These are phyloP conservation scores for Pythium aristosporum DNA, from an alignment of 352 stramenopile genomes.

Conservation along the genomic window DNA sequence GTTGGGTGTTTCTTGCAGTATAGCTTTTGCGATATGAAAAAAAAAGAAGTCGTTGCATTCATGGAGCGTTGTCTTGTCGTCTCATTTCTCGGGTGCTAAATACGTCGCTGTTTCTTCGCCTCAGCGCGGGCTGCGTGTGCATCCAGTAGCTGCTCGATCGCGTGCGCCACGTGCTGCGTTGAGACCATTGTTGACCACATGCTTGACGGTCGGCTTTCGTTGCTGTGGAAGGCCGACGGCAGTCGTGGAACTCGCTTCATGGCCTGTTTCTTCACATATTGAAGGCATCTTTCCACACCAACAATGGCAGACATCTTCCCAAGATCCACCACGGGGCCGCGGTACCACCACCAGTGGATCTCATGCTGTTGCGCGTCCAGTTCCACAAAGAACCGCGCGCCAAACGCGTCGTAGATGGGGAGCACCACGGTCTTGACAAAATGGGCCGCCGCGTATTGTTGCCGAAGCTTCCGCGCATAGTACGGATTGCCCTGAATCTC, in stretches of 20 bases:
- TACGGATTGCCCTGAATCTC: background rate
- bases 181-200: slow-evolving; percentile 9
- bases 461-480: slow-evolving; percentile 6
- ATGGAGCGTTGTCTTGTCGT: background rate
- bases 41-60: background rate
- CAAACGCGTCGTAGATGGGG: slow-evolving; percentile 12
- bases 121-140: background rate
- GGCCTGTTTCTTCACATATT: slow-evolving; percentile 10
- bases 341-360: slow-evolving; percentile 24
- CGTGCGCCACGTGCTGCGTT: background rate
- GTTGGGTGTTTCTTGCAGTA: background rate
- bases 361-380: slow-evolving; percentile 1
- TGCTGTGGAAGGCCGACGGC: background rate
- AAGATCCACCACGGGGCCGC: slow-evolving; percentile 4
- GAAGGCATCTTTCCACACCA: slow-evolving; percentile 2
- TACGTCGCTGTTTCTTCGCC: background rate
- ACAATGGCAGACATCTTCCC: background rate
- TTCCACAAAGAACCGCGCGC: slow-evolving; percentile 22
- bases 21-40: background rate
- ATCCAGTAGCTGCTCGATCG: background rate
- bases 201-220: background rate
- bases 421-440: slow-evolving; percentile 11
- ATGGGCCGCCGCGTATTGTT: background rate
- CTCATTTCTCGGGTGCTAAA: background rate
- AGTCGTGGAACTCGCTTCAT: background rate